These are phyloP conservation scores for Linnemannia elongata DNA, from an alignment of 192 early-diverging fungal genomes.

Conservation along the genomic window DNA sequence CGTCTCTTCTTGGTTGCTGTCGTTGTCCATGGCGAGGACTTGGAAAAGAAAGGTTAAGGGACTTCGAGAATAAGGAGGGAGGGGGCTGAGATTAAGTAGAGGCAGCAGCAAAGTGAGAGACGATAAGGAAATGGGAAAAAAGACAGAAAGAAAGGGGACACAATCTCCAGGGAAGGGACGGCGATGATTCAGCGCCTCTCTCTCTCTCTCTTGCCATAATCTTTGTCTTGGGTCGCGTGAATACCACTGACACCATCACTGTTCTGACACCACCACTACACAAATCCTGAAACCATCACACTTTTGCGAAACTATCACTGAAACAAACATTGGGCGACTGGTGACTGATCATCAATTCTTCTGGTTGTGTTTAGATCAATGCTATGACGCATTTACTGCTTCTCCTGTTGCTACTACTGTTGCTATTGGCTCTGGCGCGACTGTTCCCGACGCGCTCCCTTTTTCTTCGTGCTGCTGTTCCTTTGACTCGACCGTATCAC, in stretches of 20 bases:
- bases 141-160: neutral
- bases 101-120: neutral
- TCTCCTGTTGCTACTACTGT: too few species aligned
- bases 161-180: too few species aligned
- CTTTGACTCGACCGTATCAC: neutral
- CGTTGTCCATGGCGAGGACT: neutral
- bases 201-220: neutral
- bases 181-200: neutral
- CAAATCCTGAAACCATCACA: neutral
- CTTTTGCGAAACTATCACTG: neutral
- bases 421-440: constrained; percentile 1
- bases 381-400: neutral
- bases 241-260: neutral
- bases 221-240: neutral
- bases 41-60: too few species aligned
- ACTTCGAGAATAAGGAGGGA: neutral
- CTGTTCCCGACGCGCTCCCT: neutral
- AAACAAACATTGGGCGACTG: neutral
- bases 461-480: neutral
- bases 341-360: neutral
- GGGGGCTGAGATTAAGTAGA: neutral
- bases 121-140: neutral
- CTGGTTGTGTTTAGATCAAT: neutral
- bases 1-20: neutral
- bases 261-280: too few species aligned